phyloP scores from a whole-genome alignment of 2,329 filamentous ascomycete species.

The Pseudopyrenochaeta lycopersici region DNA sequence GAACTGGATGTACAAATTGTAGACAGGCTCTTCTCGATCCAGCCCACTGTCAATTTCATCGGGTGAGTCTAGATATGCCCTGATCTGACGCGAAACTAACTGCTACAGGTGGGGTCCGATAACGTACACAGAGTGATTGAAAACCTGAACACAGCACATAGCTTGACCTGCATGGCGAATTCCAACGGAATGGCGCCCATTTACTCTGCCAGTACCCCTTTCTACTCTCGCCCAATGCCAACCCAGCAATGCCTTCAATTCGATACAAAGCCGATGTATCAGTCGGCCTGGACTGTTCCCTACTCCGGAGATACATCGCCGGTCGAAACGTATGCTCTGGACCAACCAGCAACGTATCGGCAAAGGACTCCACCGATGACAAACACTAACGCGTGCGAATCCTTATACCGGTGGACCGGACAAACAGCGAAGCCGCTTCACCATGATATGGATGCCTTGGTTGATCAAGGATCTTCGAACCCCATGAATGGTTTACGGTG shows the following conservation, averaged over 20 bases:
- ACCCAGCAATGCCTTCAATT: constrained; percentile 25
- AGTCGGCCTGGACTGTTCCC: constrained; percentile 32
- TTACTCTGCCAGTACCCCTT: constrained; percentile 18
- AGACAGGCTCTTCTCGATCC: constrained; percentile 73
- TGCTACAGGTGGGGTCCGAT: constrained; percentile 43
- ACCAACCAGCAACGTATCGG: constrained; percentile 29
- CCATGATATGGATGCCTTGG: constrained; percentile 19
- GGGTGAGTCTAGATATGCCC: constrained; percentile 62
- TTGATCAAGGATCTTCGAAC: constrained; percentile 32
- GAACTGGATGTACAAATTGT: constrained; percentile 84
- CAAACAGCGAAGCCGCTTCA: constrained; percentile 17
- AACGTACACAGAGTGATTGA: constrained; percentile 34
- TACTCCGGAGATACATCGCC: constrained; percentile 41
- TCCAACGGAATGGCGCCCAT: constrained; percentile 31
- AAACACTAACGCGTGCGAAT: constrained; percentile 20
- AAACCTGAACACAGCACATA: constrained; percentile 23
- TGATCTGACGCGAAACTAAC: constrained; percentile 11
- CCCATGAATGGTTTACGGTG: constrained; percentile 24
- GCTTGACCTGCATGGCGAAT: constrained; percentile 24
- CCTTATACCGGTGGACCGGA: constrained; percentile 31
- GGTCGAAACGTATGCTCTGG: constrained; percentile 36
- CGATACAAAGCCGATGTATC: constrained; percentile 30
- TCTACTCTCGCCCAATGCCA: constrained; percentile 24
- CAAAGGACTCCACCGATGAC: constrained; percentile 19
- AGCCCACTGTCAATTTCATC: constrained; percentile 76